Evolutionary conservation across 2,329 filamentous ascomycete species (phyloP), one percentile per base, ranked within the genome.

Genomic region (Pezicula carpinea): DNA sequence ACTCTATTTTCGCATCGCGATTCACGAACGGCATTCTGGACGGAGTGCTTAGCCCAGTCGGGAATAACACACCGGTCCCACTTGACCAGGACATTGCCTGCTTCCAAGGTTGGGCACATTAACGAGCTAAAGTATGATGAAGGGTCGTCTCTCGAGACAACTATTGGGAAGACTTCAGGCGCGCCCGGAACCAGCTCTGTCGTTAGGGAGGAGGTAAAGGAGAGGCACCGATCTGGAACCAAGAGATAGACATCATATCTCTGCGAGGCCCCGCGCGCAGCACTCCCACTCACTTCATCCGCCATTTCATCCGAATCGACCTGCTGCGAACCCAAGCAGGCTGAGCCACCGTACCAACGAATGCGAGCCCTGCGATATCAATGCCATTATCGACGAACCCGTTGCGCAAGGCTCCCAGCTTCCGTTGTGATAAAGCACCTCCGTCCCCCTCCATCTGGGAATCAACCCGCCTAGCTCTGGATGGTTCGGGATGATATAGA

Each of bases 111-210:
- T 45, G 31, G 46, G 40, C 41, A 44, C 38, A 48, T 40, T 51
- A 54, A 52, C 50, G 15, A 40, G 38, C 35, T 29, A 29, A 29
- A 40, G 38, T 55, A 61, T 56, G 44, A 62, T 62, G 59, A 61
- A 42, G 58, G 58, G 51, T 56, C 52, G 53, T 56, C 39, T 44
- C 43, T 51, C 49, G 47, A 51, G 47, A 52, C 48, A 51, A 53
- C 53, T 34, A 56, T 55, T 58, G 56, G 59, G 56, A 61, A 53
- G 50, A 55, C 46, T 51, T 52, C 52, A 54, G 56, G 51, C 38
- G 47, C 46, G 50, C 51, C 38, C 35, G 50, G 29, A 39, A 48
- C 43, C 49, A 39, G 43, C 26, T 29, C 8, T 29, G 26, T 26
- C 21, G 26, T 29, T 23, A 42, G 29, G 22, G n/a, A 31, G 39